Conservation (phyloP, 805 yeast genomes). For the Pichia insulana region DNA sequence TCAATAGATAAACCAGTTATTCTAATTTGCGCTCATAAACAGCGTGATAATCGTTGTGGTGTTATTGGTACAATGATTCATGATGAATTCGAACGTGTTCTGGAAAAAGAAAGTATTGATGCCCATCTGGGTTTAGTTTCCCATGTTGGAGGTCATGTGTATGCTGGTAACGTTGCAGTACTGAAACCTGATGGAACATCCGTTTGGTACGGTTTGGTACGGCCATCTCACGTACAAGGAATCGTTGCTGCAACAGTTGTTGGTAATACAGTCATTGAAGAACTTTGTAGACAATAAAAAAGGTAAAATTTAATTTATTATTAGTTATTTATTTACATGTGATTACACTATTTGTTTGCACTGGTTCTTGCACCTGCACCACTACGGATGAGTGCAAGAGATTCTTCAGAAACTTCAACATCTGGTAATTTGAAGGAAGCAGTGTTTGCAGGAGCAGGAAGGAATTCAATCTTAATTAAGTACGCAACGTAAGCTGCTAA, state of each 20-base stretch:
- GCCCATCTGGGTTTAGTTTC: constrained; percentile 46
- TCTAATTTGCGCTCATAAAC: constrained; percentile 57
- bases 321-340: neutral
- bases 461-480: constrained; percentile 69
- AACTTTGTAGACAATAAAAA: constrained; percentile 46
- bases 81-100: constrained; percentile 40
- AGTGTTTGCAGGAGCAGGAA: constrained; percentile 48
- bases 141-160: constrained; percentile 82
- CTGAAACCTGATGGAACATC: constrained; percentile 37
- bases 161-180: constrained; percentile 71
- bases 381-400: constrained; percentile 45
- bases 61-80: constrained; percentile 48
- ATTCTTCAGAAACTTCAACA: constrained; percentile 44
- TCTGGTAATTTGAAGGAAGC: constrained; percentile 46
- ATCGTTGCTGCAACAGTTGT: constrained; percentile 48
- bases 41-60: constrained; percentile 63
- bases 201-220: constrained; percentile 74
- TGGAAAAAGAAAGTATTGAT: constrained; percentile 27
- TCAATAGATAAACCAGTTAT: constrained; percentile 28
- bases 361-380: constrained; percentile 76
- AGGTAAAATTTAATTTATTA: no score
- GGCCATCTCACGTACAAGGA: constrained; percentile 58
- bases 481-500: constrained; percentile 75
- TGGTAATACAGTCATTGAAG: constrained; percentile 42
- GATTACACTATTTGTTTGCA: constrained; percentile 27